Base-by-base conservation (phyloP, 495 filamentous ascomycete genomes). In the Clohesyomyces aquaticus region DNA sequence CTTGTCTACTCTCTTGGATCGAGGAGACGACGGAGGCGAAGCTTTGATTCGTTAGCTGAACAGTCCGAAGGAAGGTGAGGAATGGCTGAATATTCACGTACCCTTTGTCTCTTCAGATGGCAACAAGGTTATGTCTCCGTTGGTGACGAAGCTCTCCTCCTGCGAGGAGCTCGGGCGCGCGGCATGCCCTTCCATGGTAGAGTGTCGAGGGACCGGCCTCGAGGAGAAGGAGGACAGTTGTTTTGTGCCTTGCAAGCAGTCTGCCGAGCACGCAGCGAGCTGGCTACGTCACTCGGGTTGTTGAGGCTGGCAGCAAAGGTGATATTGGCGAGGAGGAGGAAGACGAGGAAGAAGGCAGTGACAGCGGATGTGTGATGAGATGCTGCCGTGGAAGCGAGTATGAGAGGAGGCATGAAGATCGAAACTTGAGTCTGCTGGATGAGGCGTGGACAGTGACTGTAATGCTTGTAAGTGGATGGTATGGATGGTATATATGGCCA, bases 261-360 rank as follows among this genome's bases (percentile, higher is more conserved):
- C 11, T 58, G 53, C 1, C 55, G 14, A 26, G 52, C 26, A 28
- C 66, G 66, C 35, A 61, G 61, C 52, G 66, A 53, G 22, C 49
- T 63, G 2, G 66, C 66, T 19, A 65, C 60, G 61, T 64, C 66
- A 22, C 48, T 27, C 12, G 66, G 56, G 42, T 65, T 69, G 55
- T 65, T 62, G 38, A 68, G 47, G 0, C 54, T 63, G 9, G 55
- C 26, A n/a, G 59, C 65, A 38, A 54, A 55, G 14, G 59, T 49
- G 48, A 60, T 27, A n/a, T 60, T 60, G 29, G 55, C 35, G 18
- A 63, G 35, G 18, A 60, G 52, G 26, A 57, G 26, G 19, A 66
- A 19, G 16, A 68, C 27, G 28, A 59, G 47, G 19, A 61, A 18
- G 28, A 53, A 50, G 26, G 32, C 8, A 51, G 38, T 21, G 46